Base-by-base conservation (phyloP, 352 stramenopile genomes). In the Peronosclerospora sorghi region DNA sequence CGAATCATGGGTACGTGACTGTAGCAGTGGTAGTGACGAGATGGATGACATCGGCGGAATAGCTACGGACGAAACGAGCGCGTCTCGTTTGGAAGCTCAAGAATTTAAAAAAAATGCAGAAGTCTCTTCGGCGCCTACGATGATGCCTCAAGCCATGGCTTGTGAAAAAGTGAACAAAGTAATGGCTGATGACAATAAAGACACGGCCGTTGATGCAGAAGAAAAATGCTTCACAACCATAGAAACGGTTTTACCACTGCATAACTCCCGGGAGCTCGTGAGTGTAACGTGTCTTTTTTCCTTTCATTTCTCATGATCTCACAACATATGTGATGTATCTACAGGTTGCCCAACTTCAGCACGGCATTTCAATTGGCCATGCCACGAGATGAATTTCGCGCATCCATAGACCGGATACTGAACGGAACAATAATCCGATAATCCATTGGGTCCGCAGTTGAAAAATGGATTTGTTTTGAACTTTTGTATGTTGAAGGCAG, bases 161-260 rank as follows among this genome's bases (percentile, higher is more conserved):
- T 43, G 37, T 29, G 49, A 28, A 2, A 30, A 63, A 26, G 45
- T 64, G 9, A 70, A 40, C 47, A 80, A 80, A 45, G n/a, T 26
- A 6, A 26, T 26, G 21, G 30, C 48, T 37, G 39, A 20, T 19
- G 40, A 46, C 36, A 39, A 55, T 19, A 38, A 56, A 2, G 59
- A 81, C 8, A 59, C 61, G 9, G 49, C 48, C 18, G 49, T 62
- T 10, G 56, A 62, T 28, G 48, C 50, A 19, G 66, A 84, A 14
- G 57, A 72, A 39, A 84, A 82, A 34, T 56, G 65, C 17, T 67
- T 68, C 15, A 84, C 75, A n/a, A 85, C 64, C 27, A 87, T 87
- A 49, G 72, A 87, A 45, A 77, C 75, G 4, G 72, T 87, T 19
- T 49, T 87, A 13, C 71, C 75, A 30, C 59, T 87, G 7, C 72